phyloP scores from a whole-genome alignment of 2,329 filamentous ascomycete species.

The Penicillium sp. region DNA sequence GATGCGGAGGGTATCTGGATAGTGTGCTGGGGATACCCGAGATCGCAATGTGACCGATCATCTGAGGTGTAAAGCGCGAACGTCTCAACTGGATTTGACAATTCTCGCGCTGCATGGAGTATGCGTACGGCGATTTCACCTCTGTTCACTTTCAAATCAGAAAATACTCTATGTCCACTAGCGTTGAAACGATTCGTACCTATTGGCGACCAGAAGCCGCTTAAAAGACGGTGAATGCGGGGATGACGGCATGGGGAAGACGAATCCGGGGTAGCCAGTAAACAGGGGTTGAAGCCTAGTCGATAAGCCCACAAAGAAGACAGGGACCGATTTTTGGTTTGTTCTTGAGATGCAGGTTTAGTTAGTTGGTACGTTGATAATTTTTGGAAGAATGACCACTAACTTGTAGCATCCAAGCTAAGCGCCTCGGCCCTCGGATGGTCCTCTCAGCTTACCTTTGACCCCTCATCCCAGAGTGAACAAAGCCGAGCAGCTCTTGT shows the following conservation, averaged over 20 bases:
- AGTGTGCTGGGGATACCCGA: slow-evolving; percentile 53
- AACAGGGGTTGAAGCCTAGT: neutral
- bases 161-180: slow-evolving; percentile 1
- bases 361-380: neutral
- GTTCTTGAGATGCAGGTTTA: neutral
- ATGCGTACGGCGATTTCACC: slow-evolving; percentile 68
- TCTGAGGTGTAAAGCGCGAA: slow-evolving; percentile 59
- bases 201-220: slow-evolving; percentile 59
- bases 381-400: neutral
- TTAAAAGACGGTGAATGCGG: slow-evolving; percentile 47
- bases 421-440: slow-evolving; percentile 29
- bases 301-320: neutral
- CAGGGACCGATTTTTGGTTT: neutral
- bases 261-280: slow-evolving; percentile 13
- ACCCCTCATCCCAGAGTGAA: slow-evolving; percentile 4
- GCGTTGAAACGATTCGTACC: slow-evolving; percentile 37
- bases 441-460: neutral
- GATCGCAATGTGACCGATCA: slow-evolving; percentile 59
- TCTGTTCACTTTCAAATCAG: slow-evolving; percentile 39
- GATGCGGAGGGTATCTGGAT: slow-evolving; percentile 56
- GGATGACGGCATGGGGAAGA: slow-evolving; percentile 26
- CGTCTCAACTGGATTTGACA: slow-evolving; percentile 55
- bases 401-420: neutral
- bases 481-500: neutral
- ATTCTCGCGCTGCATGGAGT: slow-evolving; percentile 62